Base-by-base conservation (phyloP, 148 eudicot species). In the Selenicereus undatus region DNA sequence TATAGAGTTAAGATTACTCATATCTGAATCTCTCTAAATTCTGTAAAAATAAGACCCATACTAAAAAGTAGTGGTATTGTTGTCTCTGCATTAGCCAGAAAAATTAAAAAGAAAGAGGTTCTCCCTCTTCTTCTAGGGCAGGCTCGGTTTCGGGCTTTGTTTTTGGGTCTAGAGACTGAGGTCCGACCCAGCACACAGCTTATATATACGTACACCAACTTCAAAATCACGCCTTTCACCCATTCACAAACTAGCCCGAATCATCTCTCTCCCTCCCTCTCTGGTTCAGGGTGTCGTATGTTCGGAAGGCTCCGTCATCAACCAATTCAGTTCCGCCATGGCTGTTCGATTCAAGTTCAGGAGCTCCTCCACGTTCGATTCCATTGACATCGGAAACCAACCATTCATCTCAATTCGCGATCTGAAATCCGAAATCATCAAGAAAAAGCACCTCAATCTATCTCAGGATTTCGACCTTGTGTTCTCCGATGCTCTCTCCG, bases 261-360 rank as follows among this genome's bases (percentile, higher is more conserved):
- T 8, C 20, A 48, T 30, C 64, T 48, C 74, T 50, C 27, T 65
- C 1, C 60, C 27, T 65, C 1, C 60, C 43, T 73, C 36, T n/a
- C 26, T 43, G 12, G 22, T 74, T 20, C 56, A 24, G 35, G 4
- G 32, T 11, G 6, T 66, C 24, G 42, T 73, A 73, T 80, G 77
- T 73, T 60, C 76, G 70, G 54, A 79, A 73, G 56, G 32, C 76
- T 36, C 24, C 36, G 5, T 54, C 73, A 12, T 78, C 65, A 5
- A 11, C 20, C 24, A 9, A 22, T 62, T 11, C n/a, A 30, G 68
- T 70, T 75, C 81, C 51, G 24, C 83, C 83, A 86, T 92, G 97
- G 78, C 89, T 17, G 83, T 90, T 80, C 84, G 84, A 32, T 90
- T 86, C 83, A 92, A 92, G 76, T 92, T 90, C 81, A 69, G 91